Evolutionary conservation across 371 early-diverging fungal species (phyloP).

Genomic region (Apophysomyces ossiformis): DNA sequence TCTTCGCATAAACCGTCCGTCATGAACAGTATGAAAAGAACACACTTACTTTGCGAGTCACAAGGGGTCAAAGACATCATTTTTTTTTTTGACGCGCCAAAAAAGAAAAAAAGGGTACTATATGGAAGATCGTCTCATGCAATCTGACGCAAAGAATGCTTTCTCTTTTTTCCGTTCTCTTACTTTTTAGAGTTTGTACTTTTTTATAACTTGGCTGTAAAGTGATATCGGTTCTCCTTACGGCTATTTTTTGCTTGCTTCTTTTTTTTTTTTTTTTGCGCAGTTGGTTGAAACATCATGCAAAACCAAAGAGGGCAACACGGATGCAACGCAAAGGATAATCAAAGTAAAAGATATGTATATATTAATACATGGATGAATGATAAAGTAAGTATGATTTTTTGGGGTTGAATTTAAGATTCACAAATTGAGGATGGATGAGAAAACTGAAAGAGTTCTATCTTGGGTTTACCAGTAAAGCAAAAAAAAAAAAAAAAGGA

Average conservation of each 20-base stretch:
- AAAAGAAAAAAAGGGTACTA: too few species aligned
- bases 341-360: neutral
- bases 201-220: too few species aligned
- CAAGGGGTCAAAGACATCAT: too few species aligned
- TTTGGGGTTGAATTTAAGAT: too few species aligned
- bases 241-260: neutral
- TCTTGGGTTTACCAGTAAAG: neutral
- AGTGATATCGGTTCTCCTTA: neutral
- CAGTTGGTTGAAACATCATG: conserved; percentile 2
- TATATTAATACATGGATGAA: too few species aligned
- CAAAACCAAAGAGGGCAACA: neutral
- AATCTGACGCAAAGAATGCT: conserved; percentile 2
- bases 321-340: neutral
- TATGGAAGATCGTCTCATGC: neutral
- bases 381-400: too few species aligned
- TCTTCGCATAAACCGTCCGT: conserved; percentile 32
- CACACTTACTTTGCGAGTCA: neutral
- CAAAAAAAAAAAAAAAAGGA: too few species aligned
- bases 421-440: neutral
- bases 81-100: too few species aligned
- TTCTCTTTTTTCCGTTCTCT: neutral
- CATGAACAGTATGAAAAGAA: conserved; percentile 13
- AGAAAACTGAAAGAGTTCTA: neutral
- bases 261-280: neutral
- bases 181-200: too few species aligned